Evolutionary conservation across 768 basidiomycete genomes (phyloP).

Genomic region (Leccinum imitatum): DNA sequence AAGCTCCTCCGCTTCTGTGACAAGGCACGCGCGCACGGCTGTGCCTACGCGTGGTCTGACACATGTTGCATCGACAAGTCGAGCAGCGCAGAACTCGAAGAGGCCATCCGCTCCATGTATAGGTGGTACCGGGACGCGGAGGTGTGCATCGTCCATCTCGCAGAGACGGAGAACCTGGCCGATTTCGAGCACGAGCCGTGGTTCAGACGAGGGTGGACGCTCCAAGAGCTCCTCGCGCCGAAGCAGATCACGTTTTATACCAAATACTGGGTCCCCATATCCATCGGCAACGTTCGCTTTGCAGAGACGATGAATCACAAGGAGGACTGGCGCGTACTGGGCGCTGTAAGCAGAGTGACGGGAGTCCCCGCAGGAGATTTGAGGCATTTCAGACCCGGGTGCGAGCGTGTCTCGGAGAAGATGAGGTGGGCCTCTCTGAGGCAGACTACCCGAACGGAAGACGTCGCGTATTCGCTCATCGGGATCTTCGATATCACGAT

Average conservation of each 20-base stretch:
- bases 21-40: constrained; percentile 7
- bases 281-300: neutral
- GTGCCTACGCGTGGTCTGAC: constrained; percentile 16
- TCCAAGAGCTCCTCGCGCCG: constrained; percentile 14
- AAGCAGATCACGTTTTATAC: constrained; percentile 10
- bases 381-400: constrained; percentile 12
- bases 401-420: constrained; percentile 12
- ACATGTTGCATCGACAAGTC: constrained; percentile 17
- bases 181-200: constrained; percentile 15
- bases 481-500: constrained; percentile 19
- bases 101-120: constrained; percentile 1
- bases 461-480: constrained; percentile 12
- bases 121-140: constrained; percentile 11
- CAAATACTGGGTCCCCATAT: constrained; percentile 7
- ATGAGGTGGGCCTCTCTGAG: constrained; percentile 17
- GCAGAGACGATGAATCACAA: constrained; percentile 8
- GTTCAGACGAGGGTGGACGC: constrained; percentile 12
- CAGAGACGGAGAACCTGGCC: constrained; percentile 1
- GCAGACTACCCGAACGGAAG: constrained; percentile 12
- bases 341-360: constrained; percentile 8
- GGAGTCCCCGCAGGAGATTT: constrained; percentile 9
- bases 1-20: constrained; percentile 12
- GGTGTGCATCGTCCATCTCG: constrained; percentile 16
- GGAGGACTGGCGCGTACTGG: constrained; percentile 9
- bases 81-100: constrained; percentile 16